Percentiles rank a stretch among this genome's conserved stretches.
These are phyloP conservation scores for Xylaria sp. DNA, from an alignment of 2,329 filamentous ascomycete genomes.

Conservation along the genomic window DNA sequence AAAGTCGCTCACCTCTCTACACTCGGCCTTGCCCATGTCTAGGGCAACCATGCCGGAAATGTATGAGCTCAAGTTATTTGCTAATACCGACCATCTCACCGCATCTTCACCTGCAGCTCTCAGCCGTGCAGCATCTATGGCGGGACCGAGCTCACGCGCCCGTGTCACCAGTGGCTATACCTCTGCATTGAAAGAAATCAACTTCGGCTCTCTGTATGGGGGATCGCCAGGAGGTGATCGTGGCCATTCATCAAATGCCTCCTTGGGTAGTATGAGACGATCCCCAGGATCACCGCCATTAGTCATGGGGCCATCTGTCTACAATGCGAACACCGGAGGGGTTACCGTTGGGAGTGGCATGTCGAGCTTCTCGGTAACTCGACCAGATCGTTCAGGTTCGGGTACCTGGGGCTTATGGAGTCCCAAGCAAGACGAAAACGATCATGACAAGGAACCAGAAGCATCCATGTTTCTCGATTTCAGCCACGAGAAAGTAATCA, in stretches of 20 bases:
- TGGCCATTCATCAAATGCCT: constrained; percentile 58
- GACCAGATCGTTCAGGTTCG: constrained; percentile 58
- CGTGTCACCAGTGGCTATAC: constrained; percentile 53
- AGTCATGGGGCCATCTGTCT: constrained; percentile 42
- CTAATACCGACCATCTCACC: constrained; percentile 77
- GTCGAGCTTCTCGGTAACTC: constrained; percentile 40
- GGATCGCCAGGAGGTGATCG: constrained; percentile 55
- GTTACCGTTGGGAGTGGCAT: constrained; percentile 53
- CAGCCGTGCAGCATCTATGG: constrained; percentile 48
- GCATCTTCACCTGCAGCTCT: constrained; percentile 49
- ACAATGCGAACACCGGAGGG: constrained; percentile 48
- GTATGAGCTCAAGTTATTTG: constrained; percentile 80
- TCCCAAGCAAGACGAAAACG: constrained; percentile 50
- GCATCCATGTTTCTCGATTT: constrained; percentile 63
- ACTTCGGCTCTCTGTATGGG: constrained; percentile 51
- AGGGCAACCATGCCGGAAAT: constrained; percentile 64
- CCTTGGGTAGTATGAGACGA: constrained; percentile 51
- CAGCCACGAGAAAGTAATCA: constrained; percentile 50
- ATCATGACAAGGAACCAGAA: constrained; percentile 42
- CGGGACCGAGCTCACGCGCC: constrained; percentile 50
- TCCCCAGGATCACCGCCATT: constrained; percentile 40
- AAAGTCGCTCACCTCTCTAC: constrained; percentile 42
- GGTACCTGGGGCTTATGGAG: constrained; percentile 51
- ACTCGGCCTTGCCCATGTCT: constrained; percentile 41
- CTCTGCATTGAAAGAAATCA: constrained; percentile 47